phyloP scores from a whole-genome alignment of 2,329 filamentous ascomycete genomes.

The Claviceps maximensis region DNA sequence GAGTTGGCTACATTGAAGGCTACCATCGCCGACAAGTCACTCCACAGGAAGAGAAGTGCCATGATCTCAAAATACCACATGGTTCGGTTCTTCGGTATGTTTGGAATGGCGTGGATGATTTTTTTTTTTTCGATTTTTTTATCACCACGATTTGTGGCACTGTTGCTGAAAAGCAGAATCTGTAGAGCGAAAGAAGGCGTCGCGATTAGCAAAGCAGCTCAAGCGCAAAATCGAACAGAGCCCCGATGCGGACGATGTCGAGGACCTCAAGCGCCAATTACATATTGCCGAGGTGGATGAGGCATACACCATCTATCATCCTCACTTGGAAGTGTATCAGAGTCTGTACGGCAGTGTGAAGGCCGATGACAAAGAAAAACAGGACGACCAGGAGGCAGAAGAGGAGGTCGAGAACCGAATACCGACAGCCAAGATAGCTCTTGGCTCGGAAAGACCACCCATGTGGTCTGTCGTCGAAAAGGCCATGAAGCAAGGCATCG shows the following conservation, averaged over 20 bases:
- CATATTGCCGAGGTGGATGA: constrained; percentile 60
- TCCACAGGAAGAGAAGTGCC: constrained; percentile 47
- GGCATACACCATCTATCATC: constrained; percentile 62
- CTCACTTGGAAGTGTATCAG: constrained; percentile 57
- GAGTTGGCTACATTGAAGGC: constrained; percentile 54
- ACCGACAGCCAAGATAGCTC: constrained; percentile 28
- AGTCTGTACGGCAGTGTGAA: constrained; percentile 38
- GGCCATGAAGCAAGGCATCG: constrained; percentile 42
- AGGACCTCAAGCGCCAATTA: constrained; percentile 41
- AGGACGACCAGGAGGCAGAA: constrained; percentile 21
- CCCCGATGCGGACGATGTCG: constrained; percentile 36
- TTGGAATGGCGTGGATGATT: background rate
- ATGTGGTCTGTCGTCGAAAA: constrained; percentile 58
- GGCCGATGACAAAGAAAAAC: constrained; percentile 25
- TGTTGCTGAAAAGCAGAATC: background rate
- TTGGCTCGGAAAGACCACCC: constrained; percentile 37
- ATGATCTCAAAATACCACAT: constrained; percentile 76
- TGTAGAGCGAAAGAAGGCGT: constrained; percentile 59
- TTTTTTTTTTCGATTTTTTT: background rate
- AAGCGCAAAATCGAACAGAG: constrained; percentile 41
- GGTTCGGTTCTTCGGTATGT: constrained; percentile 66
- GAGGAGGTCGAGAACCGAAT: constrained; percentile 22
- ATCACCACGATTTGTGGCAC: background rate
- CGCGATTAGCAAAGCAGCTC: constrained; percentile 51
- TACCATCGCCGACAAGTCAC: constrained; percentile 45